Conservation (phyloP, 371 early-diverging fungal genomes). For the Mucor piriformis region DNA sequence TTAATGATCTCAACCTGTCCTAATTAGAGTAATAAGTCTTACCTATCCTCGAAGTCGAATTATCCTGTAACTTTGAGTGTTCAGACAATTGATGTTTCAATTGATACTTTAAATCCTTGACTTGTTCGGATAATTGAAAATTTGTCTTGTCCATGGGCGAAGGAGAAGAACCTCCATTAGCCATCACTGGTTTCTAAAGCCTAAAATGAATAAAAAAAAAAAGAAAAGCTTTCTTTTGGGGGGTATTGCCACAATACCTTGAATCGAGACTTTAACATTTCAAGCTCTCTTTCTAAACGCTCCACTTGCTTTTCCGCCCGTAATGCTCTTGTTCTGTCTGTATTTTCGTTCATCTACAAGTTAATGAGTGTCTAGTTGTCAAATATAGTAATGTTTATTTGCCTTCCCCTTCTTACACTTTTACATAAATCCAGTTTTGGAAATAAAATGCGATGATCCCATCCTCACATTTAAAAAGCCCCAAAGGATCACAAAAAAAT, state of each 20-base stretch:
- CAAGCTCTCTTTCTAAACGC: conserved; percentile 28
- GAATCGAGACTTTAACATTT: conserved; percentile 14
- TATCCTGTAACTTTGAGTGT: conserved; percentile 33
- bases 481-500: too few species aligned
- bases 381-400: too few species aligned
- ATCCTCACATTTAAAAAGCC: too few species aligned
- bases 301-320: conserved; percentile 32
- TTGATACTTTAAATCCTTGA: conserved; percentile 48
- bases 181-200: conserved; percentile 6
- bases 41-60: conserved; percentile 35
- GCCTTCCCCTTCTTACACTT: too few species aligned
- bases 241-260: conserved; percentile 18
- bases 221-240: neutral
- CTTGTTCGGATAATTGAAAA: conserved; percentile 48
- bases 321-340: conserved; percentile 20
- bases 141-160: conserved; percentile 10
- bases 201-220: neutral
- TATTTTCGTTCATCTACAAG: neutral
- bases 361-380: neutral
- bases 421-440: too few species aligned
- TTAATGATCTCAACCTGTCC: neutral
- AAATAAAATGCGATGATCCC: too few species aligned
- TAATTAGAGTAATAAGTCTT: neutral
- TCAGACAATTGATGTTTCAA: conserved; percentile 35
- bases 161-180: neutral